Conservation (phyloP, 1,284 basidiomycete genomes). For the Vanrija sp. region DNA sequence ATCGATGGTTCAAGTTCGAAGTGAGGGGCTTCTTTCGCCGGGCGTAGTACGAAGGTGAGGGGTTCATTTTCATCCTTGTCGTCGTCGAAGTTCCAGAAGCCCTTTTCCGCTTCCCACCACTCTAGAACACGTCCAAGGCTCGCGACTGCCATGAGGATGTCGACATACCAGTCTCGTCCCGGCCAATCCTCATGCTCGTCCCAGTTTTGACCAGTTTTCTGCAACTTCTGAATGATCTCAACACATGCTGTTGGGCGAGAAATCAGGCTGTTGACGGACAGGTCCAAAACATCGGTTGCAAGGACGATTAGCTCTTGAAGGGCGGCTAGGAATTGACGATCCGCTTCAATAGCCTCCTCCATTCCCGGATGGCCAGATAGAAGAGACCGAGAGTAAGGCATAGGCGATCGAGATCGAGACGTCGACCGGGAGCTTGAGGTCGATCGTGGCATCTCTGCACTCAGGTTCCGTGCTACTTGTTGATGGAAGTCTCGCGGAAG, state of each 20-base stretch:
- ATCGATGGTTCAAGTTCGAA: conserved; percentile 9
- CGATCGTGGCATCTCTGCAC: conserved; percentile 47
- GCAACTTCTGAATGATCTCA: conserved; percentile 80
- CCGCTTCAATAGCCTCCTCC: conserved; percentile 23
- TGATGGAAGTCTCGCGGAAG: neutral
- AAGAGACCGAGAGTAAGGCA: conserved; percentile 64
- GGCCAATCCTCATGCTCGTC: conserved; percentile 98
- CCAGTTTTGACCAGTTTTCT: conserved; percentile 89
- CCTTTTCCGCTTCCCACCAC: conserved; percentile 99
- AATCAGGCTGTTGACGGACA: conserved; percentile 79
- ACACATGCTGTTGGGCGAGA: conserved; percentile 79
- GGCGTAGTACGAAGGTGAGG: conserved; percentile 81
- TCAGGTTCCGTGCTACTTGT: neutral
- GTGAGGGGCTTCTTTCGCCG: conserved; percentile 47
- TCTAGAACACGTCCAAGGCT: conserved; percentile 93
- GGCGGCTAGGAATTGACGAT: conserved; percentile 64
- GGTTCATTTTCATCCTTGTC: conserved; percentile 72
- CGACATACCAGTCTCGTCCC: conserved; percentile 96
- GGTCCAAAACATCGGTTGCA: conserved; percentile 92
- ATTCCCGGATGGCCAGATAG: conserved; percentile 12
- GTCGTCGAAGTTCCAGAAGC: conserved; percentile 99
- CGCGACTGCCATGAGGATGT: conserved; percentile 92
- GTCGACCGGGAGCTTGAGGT: conserved; percentile 88
- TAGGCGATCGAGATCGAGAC: conserved; percentile 89
- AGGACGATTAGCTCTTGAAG: conserved; percentile 90